Evolutionary conservation across 208 protist species (phyloP).

Genomic region (Angomonas desouzai): DNA sequence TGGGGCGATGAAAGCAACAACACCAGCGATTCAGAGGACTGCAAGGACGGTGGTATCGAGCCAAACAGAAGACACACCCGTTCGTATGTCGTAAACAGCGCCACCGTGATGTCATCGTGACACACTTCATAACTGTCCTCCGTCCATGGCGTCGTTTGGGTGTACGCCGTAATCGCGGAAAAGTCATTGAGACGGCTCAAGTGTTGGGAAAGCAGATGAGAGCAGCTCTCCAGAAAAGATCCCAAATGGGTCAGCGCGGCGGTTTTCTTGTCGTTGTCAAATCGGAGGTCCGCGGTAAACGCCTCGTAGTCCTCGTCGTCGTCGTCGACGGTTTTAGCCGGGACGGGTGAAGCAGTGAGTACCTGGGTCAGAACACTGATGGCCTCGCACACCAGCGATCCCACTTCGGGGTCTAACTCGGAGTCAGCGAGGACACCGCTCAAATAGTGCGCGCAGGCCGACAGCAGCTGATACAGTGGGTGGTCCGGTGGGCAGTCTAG

Average conservation of each 20-base stretch:
- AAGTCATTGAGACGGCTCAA: constrained; percentile 13
- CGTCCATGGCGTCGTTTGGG: background rate
- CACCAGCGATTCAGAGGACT: background rate
- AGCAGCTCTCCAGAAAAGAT: constrained; percentile 20
- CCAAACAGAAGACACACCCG: constrained; percentile 41
- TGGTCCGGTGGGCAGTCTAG: constrained; percentile 27
- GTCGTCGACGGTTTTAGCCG: constrained; percentile 56
- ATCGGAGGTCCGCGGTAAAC: background rate
- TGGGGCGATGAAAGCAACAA: constrained; percentile 6
- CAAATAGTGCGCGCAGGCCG: constrained; percentile 35
- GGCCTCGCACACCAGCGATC: constrained; percentile 57
- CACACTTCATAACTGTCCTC: constrained; percentile 44
- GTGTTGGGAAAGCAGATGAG: constrained; percentile 20
- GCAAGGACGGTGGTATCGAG: constrained; percentile 9
- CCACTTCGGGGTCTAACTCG: constrained; percentile 18
- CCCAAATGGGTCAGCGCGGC: constrained; percentile 17
- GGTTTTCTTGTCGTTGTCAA: constrained; percentile 20
- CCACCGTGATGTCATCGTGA: constrained; percentile 39
- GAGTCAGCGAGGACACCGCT: constrained; percentile 24
- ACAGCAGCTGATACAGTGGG: constrained; percentile 43
- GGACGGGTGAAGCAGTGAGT: constrained; percentile 44
- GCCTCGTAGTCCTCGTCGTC: constrained; percentile 4
- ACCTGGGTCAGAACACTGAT: constrained; percentile 63
- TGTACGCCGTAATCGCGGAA: constrained; percentile 1
- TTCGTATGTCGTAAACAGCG: constrained; percentile 67